A percentile compares a stretch with the other conserved stretches of the same genome.
phyloP scores from a whole-genome alignment of 1,139 yeast genomes.

The Ogataea hybrid region DNA sequence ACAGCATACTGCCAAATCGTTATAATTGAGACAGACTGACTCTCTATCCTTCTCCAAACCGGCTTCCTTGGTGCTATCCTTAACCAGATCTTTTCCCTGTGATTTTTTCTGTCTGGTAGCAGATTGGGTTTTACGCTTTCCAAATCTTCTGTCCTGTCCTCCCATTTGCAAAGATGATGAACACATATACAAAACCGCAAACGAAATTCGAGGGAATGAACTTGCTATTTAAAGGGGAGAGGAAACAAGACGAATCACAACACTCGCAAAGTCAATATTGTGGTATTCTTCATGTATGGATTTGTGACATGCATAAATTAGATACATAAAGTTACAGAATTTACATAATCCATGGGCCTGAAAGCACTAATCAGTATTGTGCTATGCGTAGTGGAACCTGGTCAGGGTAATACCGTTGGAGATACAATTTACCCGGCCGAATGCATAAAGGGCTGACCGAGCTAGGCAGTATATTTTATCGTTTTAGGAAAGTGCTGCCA shows the following conservation, averaged over 20 bases:
- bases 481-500: constrained; percentile 12
- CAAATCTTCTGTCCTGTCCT: constrained; percentile 3
- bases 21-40: constrained; percentile 5
- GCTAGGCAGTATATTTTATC: constrained; percentile 1
- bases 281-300: constrained; percentile 6
- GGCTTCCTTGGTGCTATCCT: not conserved
- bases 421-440: constrained; percentile 9
- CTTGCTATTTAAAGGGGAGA: constrained; percentile 3
- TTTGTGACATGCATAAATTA: constrained; percentile 6
- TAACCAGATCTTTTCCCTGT: constrained; percentile 2
- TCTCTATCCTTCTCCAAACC: not conserved
- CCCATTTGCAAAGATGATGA: constrained; percentile 2
- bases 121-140: constrained; percentile 1
- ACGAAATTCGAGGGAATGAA: not conserved
- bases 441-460: not conserved
- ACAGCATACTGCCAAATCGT: constrained; percentile 21
- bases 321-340: constrained; percentile 7
- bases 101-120: constrained; percentile 4
- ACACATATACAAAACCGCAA: not conserved
- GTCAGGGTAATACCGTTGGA: not conserved
- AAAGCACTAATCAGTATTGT: not conserved
- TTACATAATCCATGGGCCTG: not conserved
- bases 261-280: not conserved
- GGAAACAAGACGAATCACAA: constrained; percentile 11
- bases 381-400: not conserved